Evolutionary conservation across 2,329 filamentous ascomycete genomes (phyloP).

Genomic region (Trichoderma afroharzianum): DNA sequence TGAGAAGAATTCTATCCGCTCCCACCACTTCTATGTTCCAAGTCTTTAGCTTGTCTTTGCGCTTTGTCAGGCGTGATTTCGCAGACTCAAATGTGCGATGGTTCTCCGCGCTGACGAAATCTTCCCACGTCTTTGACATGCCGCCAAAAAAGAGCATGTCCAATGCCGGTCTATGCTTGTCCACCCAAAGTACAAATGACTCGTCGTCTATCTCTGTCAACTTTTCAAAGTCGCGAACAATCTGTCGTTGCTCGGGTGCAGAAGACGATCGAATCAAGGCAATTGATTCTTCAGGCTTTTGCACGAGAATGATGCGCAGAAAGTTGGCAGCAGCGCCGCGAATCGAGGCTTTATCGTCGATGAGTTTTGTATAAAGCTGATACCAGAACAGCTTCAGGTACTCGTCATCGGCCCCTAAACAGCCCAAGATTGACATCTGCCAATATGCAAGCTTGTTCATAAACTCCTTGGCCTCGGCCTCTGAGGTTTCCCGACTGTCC

Average conservation of each 20-base stretch:
- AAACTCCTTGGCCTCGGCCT: slow-evolving; percentile 64
- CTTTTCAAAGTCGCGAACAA: slow-evolving; percentile 76
- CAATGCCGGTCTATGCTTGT: slow-evolving; percentile 72
- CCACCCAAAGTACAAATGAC: slow-evolving; percentile 83
- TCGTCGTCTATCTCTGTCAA: slow-evolving; percentile 86
- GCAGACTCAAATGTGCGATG: slow-evolving; percentile 72
- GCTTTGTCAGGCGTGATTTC: slow-evolving; percentile 64
- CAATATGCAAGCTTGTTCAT: slow-evolving; percentile 89
- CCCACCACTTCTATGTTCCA: slow-evolving; percentile 71
- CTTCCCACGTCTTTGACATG: slow-evolving; percentile 81
- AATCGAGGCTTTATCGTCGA: slow-evolving; percentile 64
- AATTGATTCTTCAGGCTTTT: slow-evolving; percentile 81
- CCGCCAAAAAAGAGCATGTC: slow-evolving; percentile 79
- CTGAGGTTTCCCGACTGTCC: slow-evolving; percentile 59
- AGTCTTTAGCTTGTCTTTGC: slow-evolving; percentile 75
- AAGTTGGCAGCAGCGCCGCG: slow-evolving; percentile 76
- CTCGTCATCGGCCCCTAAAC: slow-evolving; percentile 73
- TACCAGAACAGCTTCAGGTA: slow-evolving; percentile 87
- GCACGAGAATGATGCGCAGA: slow-evolving; percentile 88
- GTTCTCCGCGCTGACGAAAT: slow-evolving; percentile 82
- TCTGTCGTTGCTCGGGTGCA: slow-evolving; percentile 63
- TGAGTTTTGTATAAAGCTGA: slow-evolving; percentile 83
- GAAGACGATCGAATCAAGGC: slow-evolving; percentile 70
- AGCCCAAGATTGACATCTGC: slow-evolving; percentile 84
- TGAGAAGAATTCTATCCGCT: slow-evolving; percentile 67